Conservation (phyloP, 2,329 filamentous ascomycete species). For the Sclerotiophoma versabilis region DNA sequence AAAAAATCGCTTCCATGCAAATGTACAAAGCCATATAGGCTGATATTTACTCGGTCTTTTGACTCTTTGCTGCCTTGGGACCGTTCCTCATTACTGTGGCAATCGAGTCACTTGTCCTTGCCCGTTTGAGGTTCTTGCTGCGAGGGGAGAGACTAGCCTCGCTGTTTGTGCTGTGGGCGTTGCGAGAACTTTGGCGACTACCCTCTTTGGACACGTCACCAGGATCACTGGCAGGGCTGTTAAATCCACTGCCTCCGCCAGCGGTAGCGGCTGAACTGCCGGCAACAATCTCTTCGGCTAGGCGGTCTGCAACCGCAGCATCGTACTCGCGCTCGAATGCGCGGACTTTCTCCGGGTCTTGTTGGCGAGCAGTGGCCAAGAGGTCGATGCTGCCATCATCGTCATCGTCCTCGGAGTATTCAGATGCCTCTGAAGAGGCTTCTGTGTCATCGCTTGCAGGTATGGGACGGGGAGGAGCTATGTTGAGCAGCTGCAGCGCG, state of each 20-base stretch:
- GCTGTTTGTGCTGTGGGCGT: conserved; percentile 3
- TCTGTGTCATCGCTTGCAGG: conserved; percentile 9
- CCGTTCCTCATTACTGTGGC: conserved; percentile 1
- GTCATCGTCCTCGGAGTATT: conserved; percentile 40
- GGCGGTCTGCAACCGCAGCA: conserved; percentile 54
- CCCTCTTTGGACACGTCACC: background rate
- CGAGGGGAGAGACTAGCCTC: conserved; percentile 4
- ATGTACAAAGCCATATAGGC: background rate
- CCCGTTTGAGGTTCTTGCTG: conserved; percentile 21
- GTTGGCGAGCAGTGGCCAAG: conserved; percentile 53
- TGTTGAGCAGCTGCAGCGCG: conserved; percentile 40
- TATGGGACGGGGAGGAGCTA: conserved; percentile 17
- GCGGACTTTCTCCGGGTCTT: conserved; percentile 52
- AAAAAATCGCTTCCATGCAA: background rate
- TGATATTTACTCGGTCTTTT: conserved; percentile 3
- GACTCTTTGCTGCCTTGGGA: conserved; percentile 7
- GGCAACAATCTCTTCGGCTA: conserved; percentile 58
- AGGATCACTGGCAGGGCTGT: conserved; percentile 41
- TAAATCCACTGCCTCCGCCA: conserved; percentile 58
- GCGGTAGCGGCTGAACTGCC: conserved; percentile 59
- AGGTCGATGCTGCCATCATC: conserved; percentile 53
- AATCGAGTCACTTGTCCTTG: conserved; percentile 17
- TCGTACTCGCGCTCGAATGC: conserved; percentile 57
- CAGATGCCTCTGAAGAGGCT: conserved; percentile 25
- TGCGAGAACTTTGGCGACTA: background rate